Percentiles rank a stretch among this genome's conserved stretches.
Conservation (phyloP, 768 basidiomycete species). For the Tephrocybe sp. region DNA sequence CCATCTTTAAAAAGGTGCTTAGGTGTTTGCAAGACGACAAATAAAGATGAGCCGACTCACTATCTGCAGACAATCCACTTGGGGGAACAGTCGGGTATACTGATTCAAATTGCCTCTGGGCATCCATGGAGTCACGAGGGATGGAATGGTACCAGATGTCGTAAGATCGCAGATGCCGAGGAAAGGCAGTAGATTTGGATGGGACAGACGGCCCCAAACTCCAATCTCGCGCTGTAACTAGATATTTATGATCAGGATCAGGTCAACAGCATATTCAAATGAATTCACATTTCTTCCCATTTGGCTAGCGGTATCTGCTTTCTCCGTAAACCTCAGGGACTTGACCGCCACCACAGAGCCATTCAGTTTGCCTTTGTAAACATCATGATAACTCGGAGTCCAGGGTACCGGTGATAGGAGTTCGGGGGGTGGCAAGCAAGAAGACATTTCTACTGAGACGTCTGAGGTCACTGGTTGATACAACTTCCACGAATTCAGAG, state of each 20-base stretch:
- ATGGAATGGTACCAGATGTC: not conserved
- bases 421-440: not conserved
- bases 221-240: not conserved
- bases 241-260: too few relatives aligned
- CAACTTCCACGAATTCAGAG: too few relatives aligned
- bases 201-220: not conserved
- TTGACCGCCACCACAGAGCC: not conserved
- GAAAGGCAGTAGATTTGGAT: conserved; percentile 5
- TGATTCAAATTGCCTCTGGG: conserved; percentile 2
- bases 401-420: not conserved
- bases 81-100: not conserved
- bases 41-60: not conserved
- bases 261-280: not conserved
- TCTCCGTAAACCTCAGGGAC: not conserved
- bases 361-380: not conserved
- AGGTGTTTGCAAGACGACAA: not conserved
- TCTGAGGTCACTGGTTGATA: too few relatives aligned
- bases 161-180: not conserved
- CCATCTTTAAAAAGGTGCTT: not conserved
- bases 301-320: not conserved
- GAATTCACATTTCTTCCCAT: not conserved
- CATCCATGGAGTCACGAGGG: not conserved
- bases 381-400: not conserved
- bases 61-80: not conserved
- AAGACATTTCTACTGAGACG: too few relatives aligned